These are phyloP conservation scores for Macadamia integrifolia DNA, from an alignment of 164 flowering plant genomes.

Conservation along the genomic window DNA sequence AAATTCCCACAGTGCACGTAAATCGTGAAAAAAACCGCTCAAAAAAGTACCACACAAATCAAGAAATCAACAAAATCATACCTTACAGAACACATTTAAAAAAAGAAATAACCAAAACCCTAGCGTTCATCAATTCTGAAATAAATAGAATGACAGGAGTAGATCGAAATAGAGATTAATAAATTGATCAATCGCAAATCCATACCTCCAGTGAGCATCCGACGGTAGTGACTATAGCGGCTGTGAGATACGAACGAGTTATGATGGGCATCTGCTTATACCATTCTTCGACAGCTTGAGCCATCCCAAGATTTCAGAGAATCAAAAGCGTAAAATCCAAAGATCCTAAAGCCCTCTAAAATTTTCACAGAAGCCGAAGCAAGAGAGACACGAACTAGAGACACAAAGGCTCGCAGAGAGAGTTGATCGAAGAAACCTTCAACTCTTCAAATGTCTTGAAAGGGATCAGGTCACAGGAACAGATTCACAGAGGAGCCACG, in stretches of 20 bases:
- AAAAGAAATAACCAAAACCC: slow-evolving; percentile 1
- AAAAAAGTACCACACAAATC: slow-evolving; percentile 1
- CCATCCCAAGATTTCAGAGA: slow-evolving; percentile 38
- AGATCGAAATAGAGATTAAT: not conserved
- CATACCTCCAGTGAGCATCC: slow-evolving; percentile 94
- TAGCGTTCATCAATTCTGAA: slow-evolving; percentile 1
- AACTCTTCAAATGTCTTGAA: too few species aligned
- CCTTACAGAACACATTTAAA: not conserved
- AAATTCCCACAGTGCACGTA: not conserved
- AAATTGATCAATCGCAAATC: not conserved
- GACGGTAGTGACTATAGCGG: slow-evolving; percentile 76
- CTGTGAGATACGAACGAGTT: slow-evolving; percentile 94
- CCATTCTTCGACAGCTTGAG: slow-evolving; percentile 98
- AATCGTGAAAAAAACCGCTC: not conserved
- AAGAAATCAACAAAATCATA: too few species aligned
- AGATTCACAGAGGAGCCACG: too few species aligned
- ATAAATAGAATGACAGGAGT: too few species aligned
- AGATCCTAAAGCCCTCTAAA: not conserved
- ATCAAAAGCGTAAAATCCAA: not conserved
- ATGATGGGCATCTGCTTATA: slow-evolving; percentile 98
- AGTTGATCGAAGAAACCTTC: too few species aligned
- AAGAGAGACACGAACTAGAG: not conserved
- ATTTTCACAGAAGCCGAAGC: not conserved
- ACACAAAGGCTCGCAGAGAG: too few species aligned
- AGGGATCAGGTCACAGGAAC: too few species aligned